Percentiles rank a stretch among this genome's conserved stretches.
These are phyloP conservation scores for Colletotrichum plurivorum DNA, from an alignment of 2,329 filamentous ascomycete genomes.

Conservation along the genomic window DNA sequence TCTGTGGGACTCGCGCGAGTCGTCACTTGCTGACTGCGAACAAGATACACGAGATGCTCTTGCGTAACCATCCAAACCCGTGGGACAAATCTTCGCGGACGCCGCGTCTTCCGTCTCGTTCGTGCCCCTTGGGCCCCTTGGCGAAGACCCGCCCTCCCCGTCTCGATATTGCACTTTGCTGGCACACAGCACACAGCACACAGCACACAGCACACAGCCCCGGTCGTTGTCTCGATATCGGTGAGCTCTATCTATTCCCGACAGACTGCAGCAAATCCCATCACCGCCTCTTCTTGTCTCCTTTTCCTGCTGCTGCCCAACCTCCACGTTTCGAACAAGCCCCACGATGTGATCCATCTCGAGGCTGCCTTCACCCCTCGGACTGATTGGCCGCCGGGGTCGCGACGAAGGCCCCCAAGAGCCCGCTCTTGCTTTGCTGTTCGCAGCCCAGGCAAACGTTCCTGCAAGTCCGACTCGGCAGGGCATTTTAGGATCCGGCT, in stretches of 20 bases:
- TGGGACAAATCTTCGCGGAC: conserved; percentile 5
- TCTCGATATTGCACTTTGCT: conserved; percentile 15
- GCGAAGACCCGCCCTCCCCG: background rate
- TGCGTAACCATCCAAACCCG: conserved; percentile 19
- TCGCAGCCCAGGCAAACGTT: background rate
- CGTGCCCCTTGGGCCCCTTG: background rate
- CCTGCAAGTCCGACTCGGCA: conserved; percentile 29
- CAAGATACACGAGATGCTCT: conserved; percentile 18
- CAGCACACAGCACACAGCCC: background rate
- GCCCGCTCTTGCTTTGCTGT: conserved; percentile 32
- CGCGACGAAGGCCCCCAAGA: conserved; percentile 9
- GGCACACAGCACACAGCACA: background rate
- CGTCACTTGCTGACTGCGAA: conserved; percentile 3
- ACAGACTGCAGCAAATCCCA: background rate
- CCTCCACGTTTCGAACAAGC: conserved; percentile 1
- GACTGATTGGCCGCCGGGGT: conserved; percentile 19
- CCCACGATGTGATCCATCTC: conserved; percentile 17
- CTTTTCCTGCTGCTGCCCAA: conserved; percentile 34
- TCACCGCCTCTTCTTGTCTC: conserved; percentile 32
- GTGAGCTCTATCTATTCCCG: too few relatives aligned
- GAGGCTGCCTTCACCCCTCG: conserved; percentile 18
- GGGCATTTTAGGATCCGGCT: conserved; percentile 17
- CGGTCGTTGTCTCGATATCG: conserved; percentile 7
- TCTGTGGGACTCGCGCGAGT: conserved; percentile 10
- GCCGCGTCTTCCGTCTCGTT: conserved; percentile 18